These are phyloP conservation scores for Petasospora fabianii DNA, from an alignment of 1,139 yeast species.

Conservation along the genomic window DNA sequence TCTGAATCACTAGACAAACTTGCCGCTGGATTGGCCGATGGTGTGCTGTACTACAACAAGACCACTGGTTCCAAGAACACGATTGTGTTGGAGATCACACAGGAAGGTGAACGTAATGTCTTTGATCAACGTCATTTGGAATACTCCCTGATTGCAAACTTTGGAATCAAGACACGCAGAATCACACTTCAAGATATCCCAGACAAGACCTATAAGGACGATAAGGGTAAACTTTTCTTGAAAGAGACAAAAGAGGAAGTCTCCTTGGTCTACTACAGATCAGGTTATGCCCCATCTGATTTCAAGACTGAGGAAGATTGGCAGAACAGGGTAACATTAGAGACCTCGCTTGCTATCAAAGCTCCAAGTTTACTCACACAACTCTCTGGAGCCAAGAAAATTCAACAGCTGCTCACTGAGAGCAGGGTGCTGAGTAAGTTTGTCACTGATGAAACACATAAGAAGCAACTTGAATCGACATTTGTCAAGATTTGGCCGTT, in stretches of 20 bases:
- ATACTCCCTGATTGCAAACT: conserved; percentile 54
- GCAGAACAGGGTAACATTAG: conserved; percentile 71
- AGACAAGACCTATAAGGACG: conserved; percentile 39
- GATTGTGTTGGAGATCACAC: conserved; percentile 76
- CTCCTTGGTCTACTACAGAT: conserved; percentile 83
- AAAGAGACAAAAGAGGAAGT: conserved; percentile 57
- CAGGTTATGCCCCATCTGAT: conserved; percentile 84
- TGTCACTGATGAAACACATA: conserved; percentile 30
- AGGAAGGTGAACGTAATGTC: conserved; percentile 80
- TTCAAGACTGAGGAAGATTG: conserved; percentile 62
- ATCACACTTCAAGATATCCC: conserved; percentile 62
- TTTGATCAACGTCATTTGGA: conserved; percentile 89
- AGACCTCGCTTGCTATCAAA: conserved; percentile 75
- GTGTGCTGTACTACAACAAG: conserved; percentile 50
- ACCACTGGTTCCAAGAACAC: conserved; percentile 29
- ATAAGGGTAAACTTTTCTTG: conserved; percentile 46
- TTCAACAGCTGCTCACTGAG: conserved; percentile 81
- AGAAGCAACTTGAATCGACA: conserved; percentile 38
- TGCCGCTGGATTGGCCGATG: conserved; percentile 70
- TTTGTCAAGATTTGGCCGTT: conserved; percentile 86
- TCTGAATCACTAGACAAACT: conserved; percentile 60
- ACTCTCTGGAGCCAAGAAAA: conserved; percentile 86
- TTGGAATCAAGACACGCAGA: conserved; percentile 60
- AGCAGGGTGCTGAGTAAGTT: conserved; percentile 45
- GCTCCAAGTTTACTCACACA: conserved; percentile 90